Conservation (phyloP, 352 stramenopile genomes). For the Lagenidium giganteum region DNA sequence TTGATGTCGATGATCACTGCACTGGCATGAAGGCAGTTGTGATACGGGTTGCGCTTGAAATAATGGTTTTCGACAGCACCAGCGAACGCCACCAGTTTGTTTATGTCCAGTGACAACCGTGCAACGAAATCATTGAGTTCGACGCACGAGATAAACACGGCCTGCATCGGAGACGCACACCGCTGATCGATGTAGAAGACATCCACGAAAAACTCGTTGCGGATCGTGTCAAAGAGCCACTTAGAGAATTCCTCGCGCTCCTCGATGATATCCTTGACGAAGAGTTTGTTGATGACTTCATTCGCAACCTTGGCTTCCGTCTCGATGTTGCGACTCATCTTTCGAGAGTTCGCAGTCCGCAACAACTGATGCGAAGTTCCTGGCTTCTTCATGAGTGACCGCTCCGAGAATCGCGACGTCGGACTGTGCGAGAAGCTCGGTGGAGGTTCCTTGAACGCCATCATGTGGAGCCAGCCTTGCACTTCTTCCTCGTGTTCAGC, state of each 20-base stretch:
- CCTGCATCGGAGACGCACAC: conserved; percentile 35
- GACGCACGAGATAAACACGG: conserved; percentile 49
- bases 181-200: conserved; percentile 56
- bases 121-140: conserved; percentile 44
- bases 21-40: conserved; percentile 65
- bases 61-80: conserved; percentile 58
- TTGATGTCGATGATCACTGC: conserved; percentile 60
- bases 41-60: conserved; percentile 59
- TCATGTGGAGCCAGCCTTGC: conserved; percentile 69
- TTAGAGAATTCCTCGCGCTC: conserved; percentile 29
- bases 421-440: conserved; percentile 5
- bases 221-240: conserved; percentile 48
- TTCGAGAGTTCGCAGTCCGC: conserved; percentile 28
- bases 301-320: conserved; percentile 14
- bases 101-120: conserved; percentile 39
- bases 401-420: background rate
- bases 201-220: conserved; percentile 57
- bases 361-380: too few relatives aligned
- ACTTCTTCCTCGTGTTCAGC: conserved; percentile 63
- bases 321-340: conserved; percentile 24
- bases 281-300: conserved; percentile 19
- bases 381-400: conserved; percentile 1
- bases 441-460: conserved; percentile 40
- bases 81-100: conserved; percentile 37
- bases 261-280: conserved; percentile 11